Percentiles rank a stretch among this genome's conserved stretches.
phyloP scores from a whole-genome alignment of 495 filamentous ascomycete genomes.

The Hypoxylon subgilvum region DNA sequence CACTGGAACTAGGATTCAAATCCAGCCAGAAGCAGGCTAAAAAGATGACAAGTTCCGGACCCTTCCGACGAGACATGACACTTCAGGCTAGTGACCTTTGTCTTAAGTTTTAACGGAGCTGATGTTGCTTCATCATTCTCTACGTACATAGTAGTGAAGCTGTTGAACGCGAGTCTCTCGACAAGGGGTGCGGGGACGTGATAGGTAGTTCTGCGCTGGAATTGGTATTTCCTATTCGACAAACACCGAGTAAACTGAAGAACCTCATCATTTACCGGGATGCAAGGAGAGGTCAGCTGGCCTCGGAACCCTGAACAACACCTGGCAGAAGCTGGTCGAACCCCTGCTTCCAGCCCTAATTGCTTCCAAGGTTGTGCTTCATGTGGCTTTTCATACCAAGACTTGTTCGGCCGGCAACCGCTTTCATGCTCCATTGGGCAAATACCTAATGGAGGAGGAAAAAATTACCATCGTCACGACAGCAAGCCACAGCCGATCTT shows the following conservation, averaged over 20 bases:
- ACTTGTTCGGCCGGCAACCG: constrained; percentile 25
- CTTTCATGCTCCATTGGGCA: constrained; percentile 20
- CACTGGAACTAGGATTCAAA: too few relatives aligned
- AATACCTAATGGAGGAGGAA: constrained; percentile 22
- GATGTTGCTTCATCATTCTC: constrained; percentile 11
- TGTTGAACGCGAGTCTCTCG: not conserved
- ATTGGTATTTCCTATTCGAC: constrained; percentile 15
- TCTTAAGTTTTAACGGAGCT: constrained; percentile 22
- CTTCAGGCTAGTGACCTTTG: constrained; percentile 7
- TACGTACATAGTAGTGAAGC: not conserved
- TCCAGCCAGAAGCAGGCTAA: too few relatives aligned
- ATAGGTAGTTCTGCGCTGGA: constrained; percentile 16
- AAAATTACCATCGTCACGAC: constrained; percentile 17
- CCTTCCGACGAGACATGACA: constrained; percentile 14
- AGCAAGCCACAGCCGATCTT: constrained; percentile 25
- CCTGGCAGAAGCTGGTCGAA: constrained; percentile 34
- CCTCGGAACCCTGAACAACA: constrained; percentile 34
- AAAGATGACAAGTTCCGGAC: constrained; percentile 20
- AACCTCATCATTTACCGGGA: constrained; percentile 31
- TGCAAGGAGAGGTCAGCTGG: constrained; percentile 37
- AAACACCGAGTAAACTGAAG: constrained; percentile 22
- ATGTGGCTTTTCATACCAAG: constrained; percentile 13
- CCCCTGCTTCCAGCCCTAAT: constrained; percentile 40
- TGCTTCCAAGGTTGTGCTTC: constrained; percentile 16
- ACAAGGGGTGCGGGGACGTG: too few relatives aligned